Base-by-base conservation (phyloP, 192 early-diverging fungal genomes). In the Coemansia sp. region DNA sequence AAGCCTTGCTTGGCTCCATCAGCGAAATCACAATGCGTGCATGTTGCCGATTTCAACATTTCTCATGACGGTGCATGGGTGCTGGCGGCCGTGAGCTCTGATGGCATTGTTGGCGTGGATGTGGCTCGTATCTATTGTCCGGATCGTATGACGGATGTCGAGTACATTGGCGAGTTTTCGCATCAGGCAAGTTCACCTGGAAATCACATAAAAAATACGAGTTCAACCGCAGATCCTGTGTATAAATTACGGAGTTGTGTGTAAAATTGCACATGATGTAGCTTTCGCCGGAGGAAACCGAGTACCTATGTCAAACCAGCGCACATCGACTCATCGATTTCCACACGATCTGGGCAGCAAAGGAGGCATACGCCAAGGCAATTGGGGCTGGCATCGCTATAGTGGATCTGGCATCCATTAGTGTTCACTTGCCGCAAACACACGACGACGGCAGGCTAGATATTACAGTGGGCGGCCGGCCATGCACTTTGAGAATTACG, bases 361-460 rank as follows among this genome's bases (percentile, higher is more conserved):
- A 81, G 61, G 78, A 81, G 38, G 78, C 78, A 5, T 81, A 81
- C 20, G 62, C 67, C 56, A 81, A 81, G 51, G 78, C 78, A 10
- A 56, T 58, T 26, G 78, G 78, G 7, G 23, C 16, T 20, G 78
- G 78, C 5, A 76, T 81, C 21, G 70, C 67, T 0, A 24, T 15
- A 18, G 36, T 56, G 2, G 71, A 68, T 21, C 33, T 81, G 24
- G 1, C 62, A 5, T 58, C 53, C 4, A 69, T 81, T n/a, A 45
- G 61, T 12, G 73, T 76, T 21, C 20, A 46, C 18, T 21, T 75
- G 7, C 24, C 57, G 11, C 20, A 16, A 21, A 23, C 16, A 8
- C 52, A 38, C 33, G 15, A 41, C 6, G 30, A 24, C 41, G 9
- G 56, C 16, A n/a, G n/a, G n/a, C 20, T 30, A 15, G 11, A n/a